Conservation (phyloP, 2,329 filamentous ascomycete species). For the Penicillium sp. region DNA sequence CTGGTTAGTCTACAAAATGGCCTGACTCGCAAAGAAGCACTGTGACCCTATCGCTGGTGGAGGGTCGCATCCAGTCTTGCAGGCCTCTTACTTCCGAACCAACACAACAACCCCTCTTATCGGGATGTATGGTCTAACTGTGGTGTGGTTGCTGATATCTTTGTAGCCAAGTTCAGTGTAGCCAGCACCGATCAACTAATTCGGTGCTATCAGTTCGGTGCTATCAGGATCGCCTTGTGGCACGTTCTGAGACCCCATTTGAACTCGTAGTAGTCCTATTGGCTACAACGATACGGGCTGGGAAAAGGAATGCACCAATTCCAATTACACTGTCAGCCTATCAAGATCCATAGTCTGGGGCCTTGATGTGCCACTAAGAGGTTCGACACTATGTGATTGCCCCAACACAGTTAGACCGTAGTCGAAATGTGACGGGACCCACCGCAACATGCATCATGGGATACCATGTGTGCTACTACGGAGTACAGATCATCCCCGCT, state of each 20-base stretch:
- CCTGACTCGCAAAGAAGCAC: not conserved
- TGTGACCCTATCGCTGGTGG: not conserved
- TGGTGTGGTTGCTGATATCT: not conserved
- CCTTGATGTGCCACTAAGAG: not conserved
- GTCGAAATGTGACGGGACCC: constrained; percentile 18
- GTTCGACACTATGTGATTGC: constrained; percentile 13
- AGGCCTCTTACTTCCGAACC: not conserved
- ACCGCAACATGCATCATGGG: constrained; percentile 20
- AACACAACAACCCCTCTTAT: not conserved
- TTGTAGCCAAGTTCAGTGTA: not conserved
- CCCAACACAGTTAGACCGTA: constrained; percentile 13
- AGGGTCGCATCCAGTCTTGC: not conserved
- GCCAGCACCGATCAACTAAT: not conserved
- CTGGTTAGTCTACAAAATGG: not conserved
- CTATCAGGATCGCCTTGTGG: not conserved
- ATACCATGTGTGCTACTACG: constrained; percentile 11
- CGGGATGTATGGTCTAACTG: not conserved
- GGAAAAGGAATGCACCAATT: not conserved
- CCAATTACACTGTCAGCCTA: not conserved
- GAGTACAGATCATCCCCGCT: constrained; percentile 19
- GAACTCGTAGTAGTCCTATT: not conserved
- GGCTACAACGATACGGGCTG: not conserved
- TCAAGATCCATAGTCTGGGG: not conserved
- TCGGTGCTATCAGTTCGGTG: no score
- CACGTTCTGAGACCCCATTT: not conserved